A percentile compares a stretch with the other conserved stretches of the same genome.
These are phyloP conservation scores for Debaryomycetaceae sp. DNA, from an alignment of 1,139 yeast species.

Conservation along the genomic window DNA sequence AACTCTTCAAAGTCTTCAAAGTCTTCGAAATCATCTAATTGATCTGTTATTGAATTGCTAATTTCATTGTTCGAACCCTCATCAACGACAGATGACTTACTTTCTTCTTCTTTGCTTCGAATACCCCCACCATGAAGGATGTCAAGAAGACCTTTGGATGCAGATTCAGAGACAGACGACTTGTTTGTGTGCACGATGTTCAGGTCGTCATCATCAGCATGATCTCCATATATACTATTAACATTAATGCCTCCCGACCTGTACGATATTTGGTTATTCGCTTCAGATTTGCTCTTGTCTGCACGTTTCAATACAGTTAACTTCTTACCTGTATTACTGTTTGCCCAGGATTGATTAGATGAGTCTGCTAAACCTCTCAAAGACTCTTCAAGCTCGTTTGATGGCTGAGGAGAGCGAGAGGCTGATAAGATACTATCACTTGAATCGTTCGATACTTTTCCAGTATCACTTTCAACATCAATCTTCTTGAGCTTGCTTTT, in stretches of 20 bases:
- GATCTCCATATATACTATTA: not conserved
- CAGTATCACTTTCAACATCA: not conserved
- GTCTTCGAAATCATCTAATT: constrained; percentile 36
- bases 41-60: constrained; percentile 25
- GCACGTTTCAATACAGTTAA: constrained; percentile 31
- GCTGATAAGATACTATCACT: constrained; percentile 2
- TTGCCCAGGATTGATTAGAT: constrained; percentile 4
- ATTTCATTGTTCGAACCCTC: not conserved
- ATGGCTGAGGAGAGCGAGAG: constrained; percentile 16
- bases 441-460: not conserved
- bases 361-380: constrained; percentile 11
- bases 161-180: constrained; percentile 1
- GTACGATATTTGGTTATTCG: not conserved
- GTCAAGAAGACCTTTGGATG: constrained; percentile 10
- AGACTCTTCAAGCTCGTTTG: constrained; percentile 29
- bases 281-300: constrained; percentile 5
- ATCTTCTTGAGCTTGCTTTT: constrained; percentile 10
- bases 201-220: not conserved
- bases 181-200: not conserved
- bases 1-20: constrained; percentile 23
- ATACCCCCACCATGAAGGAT: constrained; percentile 8
- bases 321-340: constrained; percentile 20
- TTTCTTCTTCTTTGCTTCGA: constrained; percentile 2
- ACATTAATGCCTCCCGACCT: not conserved
- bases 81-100: constrained; percentile 2